Base-by-base conservation (phyloP, 768 basidiomycete genomes). In the Lentinula edodes region DNA sequence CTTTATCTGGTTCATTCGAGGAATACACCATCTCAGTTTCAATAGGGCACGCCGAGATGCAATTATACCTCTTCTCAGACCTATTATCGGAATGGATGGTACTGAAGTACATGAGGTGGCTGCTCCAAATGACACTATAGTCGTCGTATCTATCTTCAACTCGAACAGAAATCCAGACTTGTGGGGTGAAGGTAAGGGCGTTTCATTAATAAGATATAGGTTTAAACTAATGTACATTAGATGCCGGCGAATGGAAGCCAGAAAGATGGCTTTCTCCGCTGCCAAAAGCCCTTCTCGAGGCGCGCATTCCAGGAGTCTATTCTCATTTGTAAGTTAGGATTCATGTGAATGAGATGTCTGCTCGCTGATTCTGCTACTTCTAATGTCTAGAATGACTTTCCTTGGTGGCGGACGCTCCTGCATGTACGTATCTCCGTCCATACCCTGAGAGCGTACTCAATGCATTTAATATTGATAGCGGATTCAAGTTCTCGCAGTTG, bases 221-320 rank as follows among this genome's bases (percentile, higher is more conserved):
- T 32, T 41, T 4, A 5, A 7, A n/a, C 38, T 39, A 28, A 28
- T 28, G 28, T 28, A 28, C 28, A 3, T 3, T 28, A 13, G 80
- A 82, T 62, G 75, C 76, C 0, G 48, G 66, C 20, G 76, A 80
- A 59, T 81, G 77, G 75, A 80, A 76, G 58, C 80, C 79, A 2
- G 78, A 80, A 55, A 69, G 80, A 16, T 81, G 80, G 79, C 67
- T 80, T 0, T 62, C 63, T 3, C 69, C 71, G 0, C 66, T 78
- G 13, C 77, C 76, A 1, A 62, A 70, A 10, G 63, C 66, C 18
- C 70, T 78, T 15, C 61, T 52, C 3, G 67, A 73, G 16, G 74
- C 76, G 1, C 70, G 66, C 18, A 65, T 75, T 23, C 73, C 76
- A n/a, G 74, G 74, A 4, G 64, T 76, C 6, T 76, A 76, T 59